A percentile compares a stretch with the other conserved stretches of the same genome.
Evolutionary conservation across 768 basidiomycete genomes (phyloP).

Genomic region (Amylocystis lapponica): DNA sequence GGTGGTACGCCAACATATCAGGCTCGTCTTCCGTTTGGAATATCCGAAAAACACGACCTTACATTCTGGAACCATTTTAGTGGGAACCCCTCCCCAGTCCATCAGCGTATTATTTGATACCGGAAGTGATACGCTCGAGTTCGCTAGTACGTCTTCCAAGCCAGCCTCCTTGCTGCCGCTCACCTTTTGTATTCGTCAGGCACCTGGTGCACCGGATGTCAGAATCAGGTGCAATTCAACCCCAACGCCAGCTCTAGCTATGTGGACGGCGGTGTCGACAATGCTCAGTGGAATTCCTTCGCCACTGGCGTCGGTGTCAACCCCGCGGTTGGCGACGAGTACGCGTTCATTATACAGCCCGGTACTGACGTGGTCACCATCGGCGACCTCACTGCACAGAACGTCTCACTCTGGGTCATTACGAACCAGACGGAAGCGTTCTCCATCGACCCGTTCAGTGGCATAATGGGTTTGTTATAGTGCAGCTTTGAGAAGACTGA

Average conservation of each 20-base stretch:
- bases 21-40: slow-evolving; percentile 17
- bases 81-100: slow-evolving; percentile 49
- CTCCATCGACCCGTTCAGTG: slow-evolving; percentile 49
- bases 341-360: slow-evolving; percentile 39
- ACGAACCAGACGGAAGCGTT: slow-evolving; percentile 49
- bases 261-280: slow-evolving; percentile 38
- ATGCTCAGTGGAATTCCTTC: slow-evolving; percentile 41
- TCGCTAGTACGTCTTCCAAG: slow-evolving; percentile 34
- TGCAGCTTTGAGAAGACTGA: slow-evolving; percentile 31
- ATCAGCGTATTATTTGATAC: slow-evolving; percentile 52
- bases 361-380: slow-evolving; percentile 45
- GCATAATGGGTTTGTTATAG: slow-evolving; percentile 39
- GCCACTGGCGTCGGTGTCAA: slow-evolving; percentile 49
- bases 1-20: slow-evolving; percentile 51
- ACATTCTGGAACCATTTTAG: slow-evolving; percentile 17
- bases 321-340: slow-evolving; percentile 45
- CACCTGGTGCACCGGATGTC: slow-evolving; percentile 42
- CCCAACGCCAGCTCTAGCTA: slow-evolving; percentile 45
- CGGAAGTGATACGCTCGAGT: slow-evolving; percentile 43
- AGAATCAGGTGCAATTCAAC: slow-evolving; percentile 42
- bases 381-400: slow-evolving; percentile 36
- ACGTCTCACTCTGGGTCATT: slow-evolving; percentile 44
- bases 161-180: not conserved
- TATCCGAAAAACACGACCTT: slow-evolving; percentile 11
- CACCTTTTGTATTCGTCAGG: slow-evolving; percentile 18